These are phyloP conservation scores for Rhizopus stolonifer DNA, from an alignment of 371 early-diverging fungal genomes.

Conservation along the genomic window DNA sequence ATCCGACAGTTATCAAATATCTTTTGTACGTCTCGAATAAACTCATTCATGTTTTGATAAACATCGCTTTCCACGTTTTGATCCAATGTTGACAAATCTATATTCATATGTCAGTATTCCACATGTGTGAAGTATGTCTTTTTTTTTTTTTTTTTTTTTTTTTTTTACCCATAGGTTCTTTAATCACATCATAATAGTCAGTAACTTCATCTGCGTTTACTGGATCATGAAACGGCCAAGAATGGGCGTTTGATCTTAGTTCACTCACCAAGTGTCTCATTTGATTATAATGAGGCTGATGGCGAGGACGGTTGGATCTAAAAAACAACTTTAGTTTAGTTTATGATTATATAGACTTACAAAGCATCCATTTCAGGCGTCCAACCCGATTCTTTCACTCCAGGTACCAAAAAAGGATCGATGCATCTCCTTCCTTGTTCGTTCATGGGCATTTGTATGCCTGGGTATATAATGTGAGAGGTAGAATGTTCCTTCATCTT, in stretches of 20 bases:
- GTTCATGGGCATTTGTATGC: constrained; percentile 66
- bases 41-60: constrained; percentile 43
- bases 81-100: constrained; percentile 63
- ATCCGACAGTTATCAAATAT: constrained; percentile 51
- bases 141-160: too few species aligned
- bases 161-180: constrained; percentile 93
- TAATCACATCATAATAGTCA: constrained; percentile 96
- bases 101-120: background rate
- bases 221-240: constrained; percentile 98
- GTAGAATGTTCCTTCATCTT: constrained; percentile 75
- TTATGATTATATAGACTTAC: constrained; percentile 21
- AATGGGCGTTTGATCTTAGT: constrained; percentile 70
- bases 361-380: constrained; percentile 79
- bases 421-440: constrained; percentile 48
- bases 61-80: constrained; percentile 52
- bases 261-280: constrained; percentile 76
- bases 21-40: constrained; percentile 35
- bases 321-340: background rate
- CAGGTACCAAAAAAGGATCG: constrained; percentile 67
- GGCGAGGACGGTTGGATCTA: constrained; percentile 54
- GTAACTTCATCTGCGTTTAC: constrained; percentile 92
- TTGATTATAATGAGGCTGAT: constrained; percentile 61
- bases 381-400: constrained; percentile 91
- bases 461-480: constrained; percentile 79
- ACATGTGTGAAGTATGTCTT: too few species aligned